Percentiles rank a stretch among this genome's conserved stretches.
Evolutionary conservation across 345 rosid genomes (phyloP).

Genomic region (Rhodamnia rubescens): DNA sequence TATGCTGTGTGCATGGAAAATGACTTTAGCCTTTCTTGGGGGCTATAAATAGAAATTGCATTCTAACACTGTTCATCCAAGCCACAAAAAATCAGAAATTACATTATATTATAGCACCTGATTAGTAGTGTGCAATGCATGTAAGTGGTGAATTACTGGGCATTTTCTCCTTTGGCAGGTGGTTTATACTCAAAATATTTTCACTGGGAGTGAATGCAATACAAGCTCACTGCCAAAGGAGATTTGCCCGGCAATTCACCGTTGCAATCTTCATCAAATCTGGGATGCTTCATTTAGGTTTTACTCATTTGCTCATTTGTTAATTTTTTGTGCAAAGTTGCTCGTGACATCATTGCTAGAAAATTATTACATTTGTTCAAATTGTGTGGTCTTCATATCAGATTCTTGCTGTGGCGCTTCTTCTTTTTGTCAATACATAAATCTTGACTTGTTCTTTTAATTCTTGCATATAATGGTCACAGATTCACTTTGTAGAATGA

Average conservation of each 20-base stretch:
- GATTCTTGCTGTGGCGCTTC: neutral
- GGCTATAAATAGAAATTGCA: neutral
- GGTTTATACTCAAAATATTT: neutral
- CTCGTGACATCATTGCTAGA: neutral
- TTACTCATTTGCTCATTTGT: neutral
- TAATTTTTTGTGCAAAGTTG: neutral
- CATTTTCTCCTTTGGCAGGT: slow-evolving; percentile 22
- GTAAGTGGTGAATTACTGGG: slow-evolving; percentile 14
- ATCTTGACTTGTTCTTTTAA: neutral
- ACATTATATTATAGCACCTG: neutral
- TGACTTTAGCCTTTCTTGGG: neutral
- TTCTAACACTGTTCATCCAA: neutral
- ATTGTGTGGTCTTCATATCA: neutral
- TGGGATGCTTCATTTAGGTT: neutral
- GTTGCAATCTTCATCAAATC: neutral
- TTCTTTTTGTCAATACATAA: neutral
- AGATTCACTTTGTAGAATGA: neutral
- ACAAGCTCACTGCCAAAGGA: slow-evolving; percentile 35
- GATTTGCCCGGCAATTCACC: slow-evolving; percentile 36
- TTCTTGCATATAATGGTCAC: neutral
- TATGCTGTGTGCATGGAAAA: neutral
- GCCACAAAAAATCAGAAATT: neutral
- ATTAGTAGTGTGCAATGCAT: neutral
- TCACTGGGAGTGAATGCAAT: neutral
- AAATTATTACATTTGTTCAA: neutral